These are phyloP conservation scores for Pontederia crassipes DNA, from an alignment of 176 grass and related monocot species.

Conservation along the genomic window DNA sequence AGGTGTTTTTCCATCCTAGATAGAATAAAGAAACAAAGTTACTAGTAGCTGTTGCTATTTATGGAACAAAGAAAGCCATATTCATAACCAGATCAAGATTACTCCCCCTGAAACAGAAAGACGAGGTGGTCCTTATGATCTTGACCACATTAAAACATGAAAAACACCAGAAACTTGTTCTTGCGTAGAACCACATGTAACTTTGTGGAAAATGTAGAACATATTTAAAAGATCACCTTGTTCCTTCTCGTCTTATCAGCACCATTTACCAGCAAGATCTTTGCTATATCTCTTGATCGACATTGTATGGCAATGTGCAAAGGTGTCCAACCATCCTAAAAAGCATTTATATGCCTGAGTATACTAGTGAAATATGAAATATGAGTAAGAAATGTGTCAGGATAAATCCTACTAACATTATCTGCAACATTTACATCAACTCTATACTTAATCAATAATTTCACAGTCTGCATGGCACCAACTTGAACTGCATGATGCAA, in stretches of 20 bases:
- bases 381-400: constrained; percentile 8
- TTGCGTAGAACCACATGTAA: background rate
- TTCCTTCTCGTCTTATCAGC: constrained; percentile 88
- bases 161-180: too few relatives aligned
- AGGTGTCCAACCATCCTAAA: constrained; percentile 81
- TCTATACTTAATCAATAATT: constrained; percentile 74
- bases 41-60: background rate
- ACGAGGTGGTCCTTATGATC: too few relatives aligned
- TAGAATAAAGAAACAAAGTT: constrained; percentile 6
- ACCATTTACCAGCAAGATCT: constrained; percentile 68
- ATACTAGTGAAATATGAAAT: constrained; percentile 7
- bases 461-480: constrained; percentile 75
- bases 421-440: constrained; percentile 84
- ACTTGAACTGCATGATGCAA: constrained; percentile 90
- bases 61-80: too few relatives aligned
- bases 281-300: constrained; percentile 72
- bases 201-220: background rate
- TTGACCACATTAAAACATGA: too few relatives aligned
- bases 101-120: too few relatives aligned
- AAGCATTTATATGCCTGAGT: constrained; percentile 3
- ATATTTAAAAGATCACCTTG: constrained; percentile 32
- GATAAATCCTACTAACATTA: constrained; percentile 36
- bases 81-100: too few relatives aligned
- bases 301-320: constrained; percentile 81
- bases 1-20: constrained; percentile 74